Base-by-base conservation (phyloP, 2,329 filamentous ascomycete genomes). In the Metarhizium humberi region DNA sequence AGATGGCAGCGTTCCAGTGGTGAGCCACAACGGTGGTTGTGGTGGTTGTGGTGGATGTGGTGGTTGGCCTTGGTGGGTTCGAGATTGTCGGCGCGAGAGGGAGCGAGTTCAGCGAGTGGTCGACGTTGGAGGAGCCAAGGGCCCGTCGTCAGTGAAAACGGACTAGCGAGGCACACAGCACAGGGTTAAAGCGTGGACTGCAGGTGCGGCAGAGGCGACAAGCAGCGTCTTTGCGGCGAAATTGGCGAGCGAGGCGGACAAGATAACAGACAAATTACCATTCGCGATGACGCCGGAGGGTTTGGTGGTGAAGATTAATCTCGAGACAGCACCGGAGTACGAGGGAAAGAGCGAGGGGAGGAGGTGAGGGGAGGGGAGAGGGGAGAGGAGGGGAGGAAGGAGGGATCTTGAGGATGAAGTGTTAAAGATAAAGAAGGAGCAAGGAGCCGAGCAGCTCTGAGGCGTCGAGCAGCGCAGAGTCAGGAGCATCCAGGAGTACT, bases 371-470 rank as follows among this genome's bases (percentile, higher is more conserved):
- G 49, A 40, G 54, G 51, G 47, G 56, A 52, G 51, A 4, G 32
- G 50, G 54, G 51, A 51, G 49, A 57, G 55, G 56, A 48, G 32
- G 47, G 29, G 40, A 58, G 50, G 47, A 50, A 46, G 42, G 49
- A 54, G 50, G 50, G 18, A 40, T 36, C 43, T 10, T 25, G 10
- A 29, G 45, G 45, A 48, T 48, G 45, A 29, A 45, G 36, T 40
- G 50, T 29, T 13, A 29, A 42, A 51, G 50, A 42, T 30, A 51
- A 51, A 51, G 50, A 51, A 42, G 36, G 34, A 42, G 40, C 50
- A 16, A 43, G 50, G 36, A 43, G n/a, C 10, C 25, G 7, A 8
- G 45, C 20, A 18, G 45, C 3, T 6, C 25, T n/a, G 25, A 45
- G n/a, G 7, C n/a, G 43, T 11, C 16, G 18, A 25, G 7, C 8